Evolutionary conservation across 2,329 filamentous ascomycete genomes (phyloP).

Genomic region (Simplicillium sp.): DNA sequence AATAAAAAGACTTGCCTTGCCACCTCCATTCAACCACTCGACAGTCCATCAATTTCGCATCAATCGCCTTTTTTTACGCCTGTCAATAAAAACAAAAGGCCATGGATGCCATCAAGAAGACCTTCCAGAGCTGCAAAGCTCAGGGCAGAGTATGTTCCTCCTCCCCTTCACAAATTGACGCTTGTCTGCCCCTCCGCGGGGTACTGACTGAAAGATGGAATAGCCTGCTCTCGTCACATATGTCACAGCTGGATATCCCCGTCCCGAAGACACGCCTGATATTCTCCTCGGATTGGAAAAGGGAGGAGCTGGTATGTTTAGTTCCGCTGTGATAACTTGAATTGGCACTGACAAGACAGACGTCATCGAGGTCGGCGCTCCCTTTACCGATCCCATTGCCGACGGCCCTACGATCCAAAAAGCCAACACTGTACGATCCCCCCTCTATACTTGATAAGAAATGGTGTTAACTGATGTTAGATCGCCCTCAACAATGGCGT

Average conservation of each 20-base stretch:
- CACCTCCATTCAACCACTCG: neutral
- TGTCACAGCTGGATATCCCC: constrained; percentile 89
- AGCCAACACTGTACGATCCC: constrained; percentile 63
- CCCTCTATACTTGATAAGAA: neutral
- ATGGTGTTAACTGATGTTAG: constrained; percentile 16
- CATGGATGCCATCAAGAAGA: constrained; percentile 50
- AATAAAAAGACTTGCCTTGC: neutral
- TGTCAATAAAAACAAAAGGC: constrained; percentile 2
- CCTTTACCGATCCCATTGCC: constrained; percentile 96
- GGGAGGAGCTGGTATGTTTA: constrained; percentile 69
- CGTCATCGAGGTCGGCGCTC: constrained; percentile 89
- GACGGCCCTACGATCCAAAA: constrained; percentile 96
- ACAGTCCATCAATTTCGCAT: too few species aligned
- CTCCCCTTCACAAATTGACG: neutral
- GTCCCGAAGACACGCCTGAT: constrained; percentile 69
- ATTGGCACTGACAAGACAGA: constrained; percentile 42
- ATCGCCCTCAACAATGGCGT: constrained; percentile 81
- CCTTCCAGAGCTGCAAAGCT: constrained; percentile 51
- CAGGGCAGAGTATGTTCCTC: constrained; percentile 41
- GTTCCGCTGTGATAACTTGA: neutral
- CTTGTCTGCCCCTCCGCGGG: constrained; percentile 15
- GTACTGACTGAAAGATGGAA: constrained; percentile 10
- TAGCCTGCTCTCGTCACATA: constrained; percentile 87
- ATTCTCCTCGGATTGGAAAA: constrained; percentile 85
- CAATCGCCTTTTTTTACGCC: too few species aligned